Evolutionary conservation across 2,329 filamentous ascomycete genomes (phyloP).

Genomic region (Cordyceps militaris): DNA sequence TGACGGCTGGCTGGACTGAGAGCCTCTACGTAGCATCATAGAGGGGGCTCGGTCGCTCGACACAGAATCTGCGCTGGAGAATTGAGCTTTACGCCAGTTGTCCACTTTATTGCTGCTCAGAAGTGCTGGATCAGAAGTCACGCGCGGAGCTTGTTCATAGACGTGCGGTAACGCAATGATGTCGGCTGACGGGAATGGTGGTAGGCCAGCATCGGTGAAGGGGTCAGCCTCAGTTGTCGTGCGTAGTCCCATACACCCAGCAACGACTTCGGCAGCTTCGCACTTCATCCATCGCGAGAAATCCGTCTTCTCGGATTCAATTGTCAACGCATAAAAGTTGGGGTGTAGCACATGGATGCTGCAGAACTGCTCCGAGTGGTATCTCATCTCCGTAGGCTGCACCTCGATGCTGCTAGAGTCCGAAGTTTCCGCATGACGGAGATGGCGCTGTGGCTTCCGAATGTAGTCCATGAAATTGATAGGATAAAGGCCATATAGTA

Average conservation of each 20-base stretch:
- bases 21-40: slow-evolving; percentile 32
- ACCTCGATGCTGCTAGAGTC: slow-evolving; percentile 69
- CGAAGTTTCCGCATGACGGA: slow-evolving; percentile 64
- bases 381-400: slow-evolving; percentile 68
- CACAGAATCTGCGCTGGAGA: slow-evolving; percentile 40
- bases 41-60: slow-evolving; percentile 32
- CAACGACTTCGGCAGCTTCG: slow-evolving; percentile 72
- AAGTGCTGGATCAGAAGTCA: slow-evolving; percentile 31
- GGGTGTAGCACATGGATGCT: slow-evolving; percentile 69
- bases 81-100: slow-evolving; percentile 47
- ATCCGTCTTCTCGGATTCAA: slow-evolving; percentile 73
- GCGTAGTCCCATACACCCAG: slow-evolving; percentile 69
- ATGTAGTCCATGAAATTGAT: slow-evolving; percentile 85
- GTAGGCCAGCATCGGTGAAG: slow-evolving; percentile 19
- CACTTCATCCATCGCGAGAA: slow-evolving; percentile 71
- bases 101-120: slow-evolving; percentile 34
- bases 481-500: slow-evolving; percentile 75
- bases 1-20: slow-evolving; percentile 46
- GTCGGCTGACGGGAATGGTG: slow-evolving; percentile 18
- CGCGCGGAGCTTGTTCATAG: slow-evolving; percentile 22
- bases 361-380: slow-evolving; percentile 67
- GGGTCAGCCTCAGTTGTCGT: slow-evolving; percentile 22
- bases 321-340: slow-evolving; percentile 75
- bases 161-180: slow-evolving; percentile 17
- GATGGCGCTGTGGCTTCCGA: slow-evolving; percentile 70